phyloP scores from a whole-genome alignment of 1,284 basidiomycete species.

The Boletus sp. region DNA sequence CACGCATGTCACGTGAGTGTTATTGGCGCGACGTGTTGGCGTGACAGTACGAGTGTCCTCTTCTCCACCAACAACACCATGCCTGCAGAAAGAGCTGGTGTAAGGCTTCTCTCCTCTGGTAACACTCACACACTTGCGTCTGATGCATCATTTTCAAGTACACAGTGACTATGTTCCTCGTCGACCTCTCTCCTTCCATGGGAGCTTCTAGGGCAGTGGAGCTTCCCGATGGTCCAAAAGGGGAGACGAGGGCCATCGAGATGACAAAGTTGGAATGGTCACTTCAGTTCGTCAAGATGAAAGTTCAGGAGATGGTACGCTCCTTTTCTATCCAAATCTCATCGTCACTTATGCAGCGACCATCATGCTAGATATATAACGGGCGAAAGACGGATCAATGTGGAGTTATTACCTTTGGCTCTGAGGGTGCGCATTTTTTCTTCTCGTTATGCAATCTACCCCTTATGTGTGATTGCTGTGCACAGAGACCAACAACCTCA shows the following conservation, averaged over 20 bases:
- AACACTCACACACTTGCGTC: background rate
- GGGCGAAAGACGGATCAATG: constrained; percentile 90
- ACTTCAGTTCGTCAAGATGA: constrained; percentile 82
- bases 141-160: constrained; percentile 43
- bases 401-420: constrained; percentile 81
- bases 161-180: constrained; percentile 79
- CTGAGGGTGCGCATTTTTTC: constrained; percentile 53
- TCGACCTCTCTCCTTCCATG: constrained; percentile 89
- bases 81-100: constrained; percentile 74
- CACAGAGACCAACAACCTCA: constrained; percentile 70
- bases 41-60: constrained; percentile 19
- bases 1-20: constrained; percentile 1
- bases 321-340: background rate
- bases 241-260: constrained; percentile 48
- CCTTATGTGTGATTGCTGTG: too few species aligned
- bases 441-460: too few species aligned
- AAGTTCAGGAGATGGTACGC: constrained; percentile 84
- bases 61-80: constrained; percentile 35
- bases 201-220: constrained; percentile 55
- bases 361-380: constrained; percentile 68
- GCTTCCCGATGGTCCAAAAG: constrained; percentile 51
- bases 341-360: too few species aligned
- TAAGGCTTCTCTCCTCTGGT: constrained; percentile 34
- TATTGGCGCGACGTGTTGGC: constrained; percentile 27
- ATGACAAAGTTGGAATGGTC: constrained; percentile 78